Evolutionary conservation across 441 rosid species (phyloP).

Genomic region (Adansonia grandidieri): DNA sequence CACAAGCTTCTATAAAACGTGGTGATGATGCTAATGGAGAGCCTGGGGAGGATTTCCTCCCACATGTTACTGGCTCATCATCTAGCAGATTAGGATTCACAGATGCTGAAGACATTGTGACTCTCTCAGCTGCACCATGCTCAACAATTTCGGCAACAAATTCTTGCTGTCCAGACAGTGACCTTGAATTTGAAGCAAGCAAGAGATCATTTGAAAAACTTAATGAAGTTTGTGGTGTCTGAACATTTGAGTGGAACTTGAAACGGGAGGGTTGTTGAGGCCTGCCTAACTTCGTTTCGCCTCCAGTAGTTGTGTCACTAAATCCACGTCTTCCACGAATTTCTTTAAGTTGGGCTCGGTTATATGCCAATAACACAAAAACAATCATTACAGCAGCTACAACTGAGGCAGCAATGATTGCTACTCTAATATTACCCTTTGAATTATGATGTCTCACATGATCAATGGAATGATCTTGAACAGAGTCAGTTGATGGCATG

Average conservation of each 20-base stretch:
- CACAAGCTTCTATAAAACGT: conserved; percentile 53
- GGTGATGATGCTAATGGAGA: conserved; percentile 86
- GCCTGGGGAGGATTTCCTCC: conserved; percentile 73
- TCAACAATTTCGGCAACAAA: conserved; percentile 62
- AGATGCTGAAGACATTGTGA: conserved; percentile 42
- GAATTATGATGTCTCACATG: conserved; percentile 42
- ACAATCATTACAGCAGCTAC: conserved; percentile 68
- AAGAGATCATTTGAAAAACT: conserved; percentile 91
- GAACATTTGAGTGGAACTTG: conserved; percentile 64
- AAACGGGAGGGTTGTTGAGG: conserved; percentile 64
- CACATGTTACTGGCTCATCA: conserved; percentile 59
- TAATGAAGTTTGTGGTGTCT: conserved; percentile 60
- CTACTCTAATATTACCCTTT: conserved; percentile 57
- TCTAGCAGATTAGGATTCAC: conserved; percentile 64
- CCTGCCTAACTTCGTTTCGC: conserved; percentile 63
- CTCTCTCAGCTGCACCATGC: conserved; percentile 49
- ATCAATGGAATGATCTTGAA: conserved; percentile 23
- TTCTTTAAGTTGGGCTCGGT: conserved; percentile 64
- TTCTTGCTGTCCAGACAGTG: conserved; percentile 70
- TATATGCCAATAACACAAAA: conserved; percentile 73
- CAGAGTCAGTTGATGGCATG: conserved; percentile 31
- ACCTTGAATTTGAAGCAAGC: conserved; percentile 78
- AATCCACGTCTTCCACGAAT: conserved; percentile 67
- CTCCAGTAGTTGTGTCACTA: conserved; percentile 47
- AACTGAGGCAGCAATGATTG: conserved; percentile 73